These are phyloP conservation scores for Fusarium penzigii DNA, from an alignment of 2,329 filamentous ascomycete species.

Conservation along the genomic window DNA sequence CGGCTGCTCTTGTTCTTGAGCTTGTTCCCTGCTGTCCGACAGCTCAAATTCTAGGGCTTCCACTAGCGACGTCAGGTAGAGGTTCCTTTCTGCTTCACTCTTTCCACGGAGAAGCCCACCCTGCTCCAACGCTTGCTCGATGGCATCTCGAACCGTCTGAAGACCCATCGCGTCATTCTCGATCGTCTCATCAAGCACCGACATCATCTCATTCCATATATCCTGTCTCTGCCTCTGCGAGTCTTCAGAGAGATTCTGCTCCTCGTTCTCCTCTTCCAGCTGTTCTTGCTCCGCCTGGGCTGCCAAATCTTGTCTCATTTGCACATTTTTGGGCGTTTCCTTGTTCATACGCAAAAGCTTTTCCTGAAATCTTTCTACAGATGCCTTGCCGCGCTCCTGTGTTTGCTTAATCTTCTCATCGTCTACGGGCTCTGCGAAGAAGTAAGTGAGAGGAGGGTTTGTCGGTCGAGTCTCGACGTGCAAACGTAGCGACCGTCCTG, in stretches of 20 bases:
- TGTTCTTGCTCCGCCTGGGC: constrained; percentile 11
- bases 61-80: constrained; percentile 53
- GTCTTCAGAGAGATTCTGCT: constrained; percentile 11
- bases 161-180: constrained; percentile 58
- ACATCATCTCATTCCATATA: constrained; percentile 57
- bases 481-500: constrained; percentile 73
- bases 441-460: constrained; percentile 71
- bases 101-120: constrained; percentile 52
- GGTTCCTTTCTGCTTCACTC: constrained; percentile 46
- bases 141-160: constrained; percentile 52
- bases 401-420: constrained; percentile 70
- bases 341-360: constrained; percentile 52
- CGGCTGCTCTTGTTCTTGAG: constrained; percentile 15
- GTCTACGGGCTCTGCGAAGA: constrained; percentile 84
- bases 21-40: constrained; percentile 24
- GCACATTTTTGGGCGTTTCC: constrained; percentile 24
- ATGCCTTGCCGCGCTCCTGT: constrained; percentile 66
- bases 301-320: constrained; percentile 3
- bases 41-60: constrained; percentile 45
- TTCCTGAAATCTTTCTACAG: constrained; percentile 69
- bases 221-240: constrained; percentile 38
- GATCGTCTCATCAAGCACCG: constrained; percentile 57
- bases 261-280: constrained; percentile 20
- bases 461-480: constrained; percentile 76
- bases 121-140: constrained; percentile 56